Base-by-base conservation (phyloP, 257 asterid genomes). In the Solanum chaucha region DNA sequence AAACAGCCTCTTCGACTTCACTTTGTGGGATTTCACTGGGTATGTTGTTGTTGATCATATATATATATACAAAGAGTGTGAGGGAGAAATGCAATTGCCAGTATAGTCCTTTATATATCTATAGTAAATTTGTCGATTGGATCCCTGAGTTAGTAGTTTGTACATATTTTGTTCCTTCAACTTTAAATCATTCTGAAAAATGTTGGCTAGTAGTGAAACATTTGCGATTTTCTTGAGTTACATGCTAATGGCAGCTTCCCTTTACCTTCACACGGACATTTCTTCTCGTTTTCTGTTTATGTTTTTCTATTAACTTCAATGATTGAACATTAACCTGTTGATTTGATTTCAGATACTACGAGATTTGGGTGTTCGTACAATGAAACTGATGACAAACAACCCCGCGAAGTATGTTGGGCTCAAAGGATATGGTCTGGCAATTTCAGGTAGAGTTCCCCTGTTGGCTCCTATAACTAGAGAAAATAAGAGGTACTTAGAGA, bases 361-460 rank as follows among this genome's bases (percentile, higher is more conserved):
- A 87, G 99, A 96, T 93, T 96, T 97, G 81, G 99, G 99, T 8
- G 99, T 97, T 36, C 88, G 95, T 89, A 97, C 99, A 0, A 97
- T 97, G 99, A 94, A 91, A 89, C 89, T 97, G 92, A 95, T 97
- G 99, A 97, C 99, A 13, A 97, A 97, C 92, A 97, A 97, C 88
- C 99, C 99, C 58, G 94, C 99, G 10, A 97, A 96, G 92, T 97
- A 96, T 91, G 89, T 88, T 13, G 98, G 99, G 83, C 95, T 97
- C 72, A 96, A 96, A 90, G 99, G 99, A 26, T 97, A 97, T 44
- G 99, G 99, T 24, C 87, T 97, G 89, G 94, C 97, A 6, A 93
- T 97, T 88, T 90, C 94, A 7, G 99, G 98, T 12, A 87, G 99
- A 73, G 98, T 97, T 34, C 95, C 98, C 8, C 94, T 97, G 9